Percentiles rank a stretch among this genome's conserved stretches.
phyloP scores from a whole-genome alignment of 129 eudicot species.

The Oenanthe sinensis region DNA sequence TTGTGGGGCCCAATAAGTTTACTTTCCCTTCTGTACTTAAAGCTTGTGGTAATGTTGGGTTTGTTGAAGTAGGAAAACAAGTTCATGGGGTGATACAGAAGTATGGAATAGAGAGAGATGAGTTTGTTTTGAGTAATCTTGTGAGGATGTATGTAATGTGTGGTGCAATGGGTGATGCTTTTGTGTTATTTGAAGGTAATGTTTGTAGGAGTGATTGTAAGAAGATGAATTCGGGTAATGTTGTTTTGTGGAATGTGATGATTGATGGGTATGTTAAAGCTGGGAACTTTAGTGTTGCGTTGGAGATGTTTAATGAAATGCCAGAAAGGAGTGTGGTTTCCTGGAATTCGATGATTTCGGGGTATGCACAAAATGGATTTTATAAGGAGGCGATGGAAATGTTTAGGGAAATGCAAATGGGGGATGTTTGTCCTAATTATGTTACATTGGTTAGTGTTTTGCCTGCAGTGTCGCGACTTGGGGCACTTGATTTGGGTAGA shows the following conservation, averaged over 20 bases:
- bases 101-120: conserved; percentile 33
- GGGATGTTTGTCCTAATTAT: conserved; percentile 26
- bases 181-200: conserved; percentile 16
- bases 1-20: conserved; percentile 33
- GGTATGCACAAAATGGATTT: conserved; percentile 40
- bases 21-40: conserved; percentile 52
- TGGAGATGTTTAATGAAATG: conserved; percentile 35
- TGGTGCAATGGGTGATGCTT: conserved; percentile 31
- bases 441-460: conserved; percentile 36
- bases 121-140: conserved; percentile 38
- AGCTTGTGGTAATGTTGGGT: conserved; percentile 29
- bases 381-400: conserved; percentile 29
- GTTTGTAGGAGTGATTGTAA: background rate
- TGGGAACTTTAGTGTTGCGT: conserved; percentile 27
- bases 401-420: conserved; percentile 46
- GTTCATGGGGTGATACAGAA: conserved; percentile 30
- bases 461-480: conserved; percentile 35
- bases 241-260: conserved; percentile 51
- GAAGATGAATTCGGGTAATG: conserved; percentile 9
- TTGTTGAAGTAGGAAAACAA: conserved; percentile 33
- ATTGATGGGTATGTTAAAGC: conserved; percentile 34
- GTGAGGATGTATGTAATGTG: conserved; percentile 46
- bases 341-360: conserved; percentile 49
- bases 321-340: conserved; percentile 43
- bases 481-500: conserved; percentile 42